These are phyloP conservation scores for Clavispora carvajalis DNA, from an alignment of 805 yeast species.

Conservation along the genomic window DNA sequence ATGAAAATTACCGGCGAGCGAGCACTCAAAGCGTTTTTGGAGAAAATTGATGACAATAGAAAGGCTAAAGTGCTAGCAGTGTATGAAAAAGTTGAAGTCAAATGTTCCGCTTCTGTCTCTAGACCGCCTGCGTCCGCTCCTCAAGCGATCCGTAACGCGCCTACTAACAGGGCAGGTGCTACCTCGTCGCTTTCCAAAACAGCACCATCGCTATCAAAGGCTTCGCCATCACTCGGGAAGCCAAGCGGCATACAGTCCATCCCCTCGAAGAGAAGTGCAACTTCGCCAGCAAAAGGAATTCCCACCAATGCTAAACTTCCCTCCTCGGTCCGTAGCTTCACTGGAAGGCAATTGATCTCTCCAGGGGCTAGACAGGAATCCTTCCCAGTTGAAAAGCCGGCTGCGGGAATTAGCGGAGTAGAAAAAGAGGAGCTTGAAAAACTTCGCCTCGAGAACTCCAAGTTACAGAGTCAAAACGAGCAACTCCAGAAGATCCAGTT, in stretches of 20 bases:
- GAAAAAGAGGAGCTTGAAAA: conserved; percentile 45
- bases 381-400: conserved; percentile 1
- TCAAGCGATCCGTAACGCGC: conserved; percentile 1
- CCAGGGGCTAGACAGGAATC: conserved; percentile 12
- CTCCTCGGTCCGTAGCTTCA: conserved; percentile 29
- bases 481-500: conserved; percentile 20
- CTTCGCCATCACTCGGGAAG: conserved; percentile 5
- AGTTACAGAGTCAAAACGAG: conserved; percentile 31
- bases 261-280: conserved; percentile 65
- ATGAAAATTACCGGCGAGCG: conserved; percentile 81
- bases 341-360: conserved; percentile 38
- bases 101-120: conserved; percentile 9
- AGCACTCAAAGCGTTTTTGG: conserved; percentile 53
- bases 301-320: conserved; percentile 22
- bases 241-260: conserved; percentile 20
- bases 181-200: too few relatives aligned
- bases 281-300: conserved; percentile 58
- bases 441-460: conserved; percentile 49
- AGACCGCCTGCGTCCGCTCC: conserved; percentile 8
- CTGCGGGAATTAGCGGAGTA: conserved; percentile 8
- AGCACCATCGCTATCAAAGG: too few relatives aligned
- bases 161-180: conserved; percentile 5
- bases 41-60: conserved; percentile 72
- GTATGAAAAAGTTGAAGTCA: conserved; percentile 51
- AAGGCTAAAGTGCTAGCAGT: conserved; percentile 59